Evolutionary conservation across 805 yeast genomes (phyloP), one percentile per base, ranked within the genome.

Genomic region (Blastobotrys chiropterorum): DNA sequence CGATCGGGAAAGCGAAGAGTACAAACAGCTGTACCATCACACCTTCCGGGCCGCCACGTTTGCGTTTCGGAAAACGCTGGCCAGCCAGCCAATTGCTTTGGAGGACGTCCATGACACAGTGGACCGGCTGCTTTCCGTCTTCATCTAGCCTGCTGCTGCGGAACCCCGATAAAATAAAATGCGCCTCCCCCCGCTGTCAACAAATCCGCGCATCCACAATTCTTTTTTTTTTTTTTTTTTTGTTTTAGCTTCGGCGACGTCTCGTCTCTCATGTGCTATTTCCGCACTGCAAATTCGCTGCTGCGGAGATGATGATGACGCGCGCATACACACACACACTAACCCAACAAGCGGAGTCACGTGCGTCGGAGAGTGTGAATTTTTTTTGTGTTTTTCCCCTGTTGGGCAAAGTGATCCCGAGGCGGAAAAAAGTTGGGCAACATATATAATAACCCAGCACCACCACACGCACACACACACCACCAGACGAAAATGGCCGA

Each of bases 31-130:
- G 14, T 67, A 66, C 50, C 58, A 60, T 26, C 56, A 61, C 15
- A 57, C 68, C 19, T 61, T 55, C 50, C 45, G 55, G 21, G 57
- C 68, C 3, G 60, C 62, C 1, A 57, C 56, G 30, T 61, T 62
- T 47, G 62, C 69, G 11, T 50, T 69, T 17, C 62, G 68, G 6
- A 44, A 34, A 14, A 44, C 15, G 2, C 20, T 44, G 13, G 26
- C 45, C 31, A 11, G 38, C 46, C 19, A 26, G 34, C 39, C 31
- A 38, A 43, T 50, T 2, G 44, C 40, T 21, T 13, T 59, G 31
- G 53, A 52, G 5, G 22, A 22, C 17, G 49, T 58, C 34, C 59
- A 58, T 44, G 62, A 60, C 20, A 56, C 44, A 19, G 59, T 58
- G 17, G 64, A 60, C 21, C 34, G 46, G 44, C 53, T 58, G 3